Conservation (phyloP, 1,284 basidiomycete species). For the Mycena citricolor region DNA sequence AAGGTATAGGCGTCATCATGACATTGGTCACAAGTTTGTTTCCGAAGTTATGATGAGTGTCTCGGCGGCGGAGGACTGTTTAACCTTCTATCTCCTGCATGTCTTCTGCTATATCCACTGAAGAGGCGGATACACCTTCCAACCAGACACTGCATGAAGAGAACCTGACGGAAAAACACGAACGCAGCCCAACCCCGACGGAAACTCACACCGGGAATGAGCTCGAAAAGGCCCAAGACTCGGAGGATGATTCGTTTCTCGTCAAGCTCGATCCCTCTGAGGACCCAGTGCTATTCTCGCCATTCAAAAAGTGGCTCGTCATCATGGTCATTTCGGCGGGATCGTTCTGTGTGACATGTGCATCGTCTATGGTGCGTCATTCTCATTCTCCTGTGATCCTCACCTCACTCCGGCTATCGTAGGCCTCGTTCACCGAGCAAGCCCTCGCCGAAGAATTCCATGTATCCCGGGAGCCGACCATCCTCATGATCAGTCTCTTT, state of each 20-base stretch:
- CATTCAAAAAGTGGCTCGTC: slow-evolving; percentile 55
- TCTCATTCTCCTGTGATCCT: not conserved
- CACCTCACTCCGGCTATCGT: not conserved
- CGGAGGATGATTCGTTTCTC: slow-evolving; percentile 2
- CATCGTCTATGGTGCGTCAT: slow-evolving; percentile 63
- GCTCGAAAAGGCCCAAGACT: too few relatives aligned
- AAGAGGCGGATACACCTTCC: too few relatives aligned
- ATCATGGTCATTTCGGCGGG: slow-evolving; percentile 53
- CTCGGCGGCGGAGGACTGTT: too few relatives aligned
- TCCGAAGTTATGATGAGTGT: too few relatives aligned
- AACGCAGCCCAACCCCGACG: too few relatives aligned
- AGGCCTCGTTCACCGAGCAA: slow-evolving; percentile 69
- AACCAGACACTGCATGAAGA: too few relatives aligned
- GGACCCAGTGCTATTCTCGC: slow-evolving; percentile 49
- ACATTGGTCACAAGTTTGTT: too few relatives aligned
- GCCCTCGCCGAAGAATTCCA: slow-evolving; percentile 60
- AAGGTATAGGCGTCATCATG: too few relatives aligned
- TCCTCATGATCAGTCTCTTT: slow-evolving; percentile 72
- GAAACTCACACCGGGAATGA: too few relatives aligned
- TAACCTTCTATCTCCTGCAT: too few relatives aligned
- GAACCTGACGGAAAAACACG: too few relatives aligned
- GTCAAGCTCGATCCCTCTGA: slow-evolving; percentile 48
- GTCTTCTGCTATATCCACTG: too few relatives aligned
- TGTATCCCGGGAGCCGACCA: slow-evolving; percentile 62
- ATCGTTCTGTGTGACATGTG: slow-evolving; percentile 66